Base-by-base conservation (phyloP, 2,329 filamentous ascomycete genomes). In the Aspergillus tanneri region DNA sequence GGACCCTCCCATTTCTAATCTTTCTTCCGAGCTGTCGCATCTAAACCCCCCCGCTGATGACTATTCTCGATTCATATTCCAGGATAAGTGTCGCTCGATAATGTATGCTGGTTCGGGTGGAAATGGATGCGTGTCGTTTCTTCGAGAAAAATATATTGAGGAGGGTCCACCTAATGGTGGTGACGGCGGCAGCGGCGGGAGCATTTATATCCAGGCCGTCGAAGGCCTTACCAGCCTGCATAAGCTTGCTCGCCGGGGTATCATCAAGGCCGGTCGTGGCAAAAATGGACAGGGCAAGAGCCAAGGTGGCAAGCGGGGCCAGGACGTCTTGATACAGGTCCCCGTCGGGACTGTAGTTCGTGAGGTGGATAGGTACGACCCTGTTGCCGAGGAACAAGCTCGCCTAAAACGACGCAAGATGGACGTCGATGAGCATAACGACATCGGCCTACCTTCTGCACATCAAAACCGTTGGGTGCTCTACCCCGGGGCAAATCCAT, bases 111-210 rank as follows among this genome's bases (percentile, higher is more conserved):
- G 93, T 7, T 73, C 77, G 2, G 93, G 93, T 21, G 93, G 93
- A 7, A 85, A 93, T 64, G 93, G 93, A 54, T 99, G 93, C 65
- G 89, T 97, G 42, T 93, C 93, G 0, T 99, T 97, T 66, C 74
- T 95, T 35, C 86, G 92, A 16, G 93, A 99, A 62, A 92, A 92
- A 54, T 97, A 88, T 69, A 78, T 96, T 23, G 82, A 85, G 36
- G 85, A 95, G 55, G 93, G 93, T 0, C 93, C 93, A 9, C 83
- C 93, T 8, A 97, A 99, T 68, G 93, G 93, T 40, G 93, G 93
- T 50, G 90, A 99, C 65, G 93, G 93, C 34, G 93, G 93, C 4
- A 87, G 84, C 47, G 93, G 93, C 53, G 93, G 93, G 30, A 95
- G 87, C 61, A 78, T 99, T 57, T 97, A 95, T 68, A 95, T 99